A percentile compares a stretch with the other conserved stretches of the same genome.
These are phyloP conservation scores for Colletotrichum endophyticum DNA, from an alignment of 2,329 filamentous ascomycete species.

Conservation along the genomic window DNA sequence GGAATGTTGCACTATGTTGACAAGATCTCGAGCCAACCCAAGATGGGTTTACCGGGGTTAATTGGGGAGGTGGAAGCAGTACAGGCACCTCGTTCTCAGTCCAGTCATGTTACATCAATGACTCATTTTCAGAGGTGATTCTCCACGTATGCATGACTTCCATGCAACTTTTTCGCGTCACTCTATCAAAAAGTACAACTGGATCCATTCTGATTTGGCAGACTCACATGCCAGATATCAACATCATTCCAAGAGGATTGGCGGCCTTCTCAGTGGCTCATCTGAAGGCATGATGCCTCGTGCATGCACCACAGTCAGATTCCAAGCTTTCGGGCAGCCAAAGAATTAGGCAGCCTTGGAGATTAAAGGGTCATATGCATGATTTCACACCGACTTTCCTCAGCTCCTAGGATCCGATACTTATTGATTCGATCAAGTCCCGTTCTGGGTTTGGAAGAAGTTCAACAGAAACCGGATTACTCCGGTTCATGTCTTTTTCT, in stretches of 20 bases:
- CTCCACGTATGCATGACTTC: not conserved
- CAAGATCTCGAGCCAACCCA: no score
- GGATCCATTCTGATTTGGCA: not conserved
- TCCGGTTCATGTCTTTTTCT: not conserved
- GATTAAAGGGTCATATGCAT: not conserved
- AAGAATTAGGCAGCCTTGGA: not conserved
- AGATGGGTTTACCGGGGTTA: no score
- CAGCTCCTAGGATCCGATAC: not conserved
- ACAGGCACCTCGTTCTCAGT: not conserved
- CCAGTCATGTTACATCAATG: not conserved
- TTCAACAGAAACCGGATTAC: not conserved
- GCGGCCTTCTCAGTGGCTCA: not conserved
- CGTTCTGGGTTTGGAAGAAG: not conserved
- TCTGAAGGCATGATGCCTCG: not conserved
- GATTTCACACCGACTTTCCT: no score
- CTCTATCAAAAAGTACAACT: not conserved
- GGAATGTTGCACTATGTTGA: no score
- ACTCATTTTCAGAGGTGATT: not conserved
- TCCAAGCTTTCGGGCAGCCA: not conserved
- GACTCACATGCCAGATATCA: not conserved
- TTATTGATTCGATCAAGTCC: not conserved
- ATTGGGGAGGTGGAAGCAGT: not conserved
- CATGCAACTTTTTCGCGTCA: not conserved
- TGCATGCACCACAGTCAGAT: not conserved
- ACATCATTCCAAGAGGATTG: not conserved